Base-by-base conservation (phyloP, 2,329 filamentous ascomycete species). In the Penicillium vulpinum region DNA sequence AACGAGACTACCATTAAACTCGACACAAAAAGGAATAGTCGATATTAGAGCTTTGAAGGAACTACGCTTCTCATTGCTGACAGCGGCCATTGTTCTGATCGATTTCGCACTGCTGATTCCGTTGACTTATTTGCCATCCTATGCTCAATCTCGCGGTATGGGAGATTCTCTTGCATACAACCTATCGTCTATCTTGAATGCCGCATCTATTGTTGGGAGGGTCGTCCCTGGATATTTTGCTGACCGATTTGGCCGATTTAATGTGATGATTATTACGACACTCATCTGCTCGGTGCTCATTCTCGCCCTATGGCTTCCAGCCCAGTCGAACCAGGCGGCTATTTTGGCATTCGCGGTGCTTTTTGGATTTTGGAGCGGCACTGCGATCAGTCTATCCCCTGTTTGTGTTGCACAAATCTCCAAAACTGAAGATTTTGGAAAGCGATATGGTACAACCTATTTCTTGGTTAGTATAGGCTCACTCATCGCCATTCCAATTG, bases 331-430 rank as follows among this genome's bases (percentile, higher is more conserved):
- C 28, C 50, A 51, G 9, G 63, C 64, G 1, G 54, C 60, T 7
- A 62, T 71, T 9, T 60, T 73, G 9, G 59, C 51, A 11, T 72
- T 61, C 29, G 62, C 65, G 0, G 58, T 66, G 0, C 55, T 73
- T 0, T 72, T 60, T 28, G 62, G 62, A 8, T 61, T 62, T 26
- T 64, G 53, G 58, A 65, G 60, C 16, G 68, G 69, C 6, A 53
- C 68, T 10, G 62, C 61, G 6, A 65, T 71, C 22, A 67, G 64
- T 28, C 52, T 72, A 13, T 61, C 67, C 2, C 70, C 70, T 10
- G 67, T 70, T 5, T 71, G 68, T 51, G 60, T 73, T 8, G 60
- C 62, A 5, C 69, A 72, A 40, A 58, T 73, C 5, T 72, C 65
- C 28, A 56, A 58, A 26, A 69, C 65, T 2, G 63, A 67, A 31